Evolutionary conservation across 2,329 filamentous ascomycete species (phyloP).

Genomic region (Alternaria ventricosa): DNA sequence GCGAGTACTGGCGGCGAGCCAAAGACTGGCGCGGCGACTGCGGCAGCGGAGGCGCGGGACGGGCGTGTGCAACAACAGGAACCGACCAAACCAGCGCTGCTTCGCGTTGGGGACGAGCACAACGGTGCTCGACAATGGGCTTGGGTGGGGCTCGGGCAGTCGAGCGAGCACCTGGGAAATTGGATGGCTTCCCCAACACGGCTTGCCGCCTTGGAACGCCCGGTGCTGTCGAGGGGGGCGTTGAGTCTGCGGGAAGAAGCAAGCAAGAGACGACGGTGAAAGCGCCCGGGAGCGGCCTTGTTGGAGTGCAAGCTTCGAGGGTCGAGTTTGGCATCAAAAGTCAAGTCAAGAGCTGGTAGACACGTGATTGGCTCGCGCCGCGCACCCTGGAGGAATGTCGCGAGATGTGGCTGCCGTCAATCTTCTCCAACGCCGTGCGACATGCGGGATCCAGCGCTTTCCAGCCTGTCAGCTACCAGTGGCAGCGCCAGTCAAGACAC

Average conservation of each 20-base stretch:
- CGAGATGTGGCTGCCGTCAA: conserved; percentile 6
- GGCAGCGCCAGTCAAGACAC: conserved; percentile 23
- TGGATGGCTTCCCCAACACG: conserved; percentile 32
- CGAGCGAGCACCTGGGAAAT: conserved; percentile 33
- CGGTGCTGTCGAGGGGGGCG: conserved; percentile 29
- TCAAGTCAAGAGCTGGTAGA: neutral
- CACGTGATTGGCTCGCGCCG: conserved; percentile 10
- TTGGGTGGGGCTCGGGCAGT: conserved; percentile 17
- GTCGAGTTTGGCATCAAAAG: conserved; percentile 15
- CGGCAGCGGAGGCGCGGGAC: conserved; percentile 27
- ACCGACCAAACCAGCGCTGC: conserved; percentile 20
- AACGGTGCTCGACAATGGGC: conserved; percentile 7
- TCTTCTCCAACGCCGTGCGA: conserved; percentile 22
- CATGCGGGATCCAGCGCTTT: conserved; percentile 23
- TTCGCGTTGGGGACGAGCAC: conserved; percentile 20
- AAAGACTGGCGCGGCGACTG: conserved; percentile 39
- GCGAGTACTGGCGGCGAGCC: conserved; percentile 27
- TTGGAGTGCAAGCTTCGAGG: conserved; percentile 9
- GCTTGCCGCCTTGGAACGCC: conserved; percentile 28
- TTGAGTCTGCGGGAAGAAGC: conserved; percentile 1
- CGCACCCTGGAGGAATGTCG: conserved; percentile 1
- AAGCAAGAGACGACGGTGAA: neutral
- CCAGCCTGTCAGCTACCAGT: conserved; percentile 20
- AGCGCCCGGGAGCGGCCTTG: conserved; percentile 9
- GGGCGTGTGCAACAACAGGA: conserved; percentile 22